Percentiles rank a stretch among this genome's conserved stretches.
phyloP scores from a whole-genome alignment of 1,284 basidiomycete genomes.

The Sanghuangporus sanghuang region DNA sequence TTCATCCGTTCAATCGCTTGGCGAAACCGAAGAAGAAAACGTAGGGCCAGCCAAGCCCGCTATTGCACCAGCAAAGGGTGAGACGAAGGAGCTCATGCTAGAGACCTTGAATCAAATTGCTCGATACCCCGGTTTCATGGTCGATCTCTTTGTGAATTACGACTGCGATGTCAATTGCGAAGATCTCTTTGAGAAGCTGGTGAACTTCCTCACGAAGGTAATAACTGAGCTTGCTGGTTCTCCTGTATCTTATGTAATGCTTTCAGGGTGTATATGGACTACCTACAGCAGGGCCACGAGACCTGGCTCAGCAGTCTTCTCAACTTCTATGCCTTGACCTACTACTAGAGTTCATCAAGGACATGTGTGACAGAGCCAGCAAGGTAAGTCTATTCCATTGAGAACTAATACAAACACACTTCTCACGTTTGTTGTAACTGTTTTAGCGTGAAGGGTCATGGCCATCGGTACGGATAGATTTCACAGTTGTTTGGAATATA shows the following conservation, averaged over 20 bases:
- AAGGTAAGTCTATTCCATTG: slow-evolving; percentile 41
- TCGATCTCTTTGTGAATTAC: slow-evolving; percentile 94
- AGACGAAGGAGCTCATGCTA: slow-evolving; percentile 86
- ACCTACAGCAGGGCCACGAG: slow-evolving; percentile 54
- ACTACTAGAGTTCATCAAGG: slow-evolving; percentile 80
- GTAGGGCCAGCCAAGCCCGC: slow-evolving; percentile 51
- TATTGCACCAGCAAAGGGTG: slow-evolving; percentile 77
- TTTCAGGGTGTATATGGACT: slow-evolving; percentile 65
- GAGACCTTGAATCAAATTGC: slow-evolving; percentile 85
- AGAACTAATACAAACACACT: not conserved
- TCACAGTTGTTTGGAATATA: not conserved
- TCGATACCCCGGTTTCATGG: slow-evolving; percentile 84
- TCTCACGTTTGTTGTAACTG: not conserved
- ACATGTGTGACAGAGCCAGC: slow-evolving; percentile 81
- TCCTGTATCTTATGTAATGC: not conserved
- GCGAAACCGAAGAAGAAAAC: slow-evolving; percentile 46
- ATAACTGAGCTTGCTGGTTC: not conserved
- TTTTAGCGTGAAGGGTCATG: slow-evolving; percentile 16
- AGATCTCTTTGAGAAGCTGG: slow-evolving; percentile 89
- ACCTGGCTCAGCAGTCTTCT: slow-evolving; percentile 68
- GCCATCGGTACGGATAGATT: slow-evolving; percentile 7
- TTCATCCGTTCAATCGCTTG: slow-evolving; percentile 34
- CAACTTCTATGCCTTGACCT: slow-evolving; percentile 91
- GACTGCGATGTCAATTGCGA: slow-evolving; percentile 97
- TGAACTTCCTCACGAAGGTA: slow-evolving; percentile 87